A percentile compares a stretch with the other conserved stretches of the same genome.
Evolutionary conservation across 2,329 filamentous ascomycete genomes (phyloP).

Genomic region (Gnomoniopsis sp.): DNA sequence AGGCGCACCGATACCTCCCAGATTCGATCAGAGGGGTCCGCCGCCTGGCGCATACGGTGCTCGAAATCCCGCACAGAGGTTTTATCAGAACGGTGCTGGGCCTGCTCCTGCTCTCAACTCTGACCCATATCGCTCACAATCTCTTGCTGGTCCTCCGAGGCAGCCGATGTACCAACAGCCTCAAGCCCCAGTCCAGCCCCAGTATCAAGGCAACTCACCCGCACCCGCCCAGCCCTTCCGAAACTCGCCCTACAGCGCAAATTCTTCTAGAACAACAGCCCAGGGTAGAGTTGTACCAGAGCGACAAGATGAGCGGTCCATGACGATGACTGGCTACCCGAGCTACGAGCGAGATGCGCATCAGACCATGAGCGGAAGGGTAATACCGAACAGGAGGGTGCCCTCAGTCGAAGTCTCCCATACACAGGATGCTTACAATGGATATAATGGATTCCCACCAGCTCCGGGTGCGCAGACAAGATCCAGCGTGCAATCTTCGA

Average conservation of each 20-base stretch:
- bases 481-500: slow-evolving; percentile 61
- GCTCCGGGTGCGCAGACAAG: slow-evolving; percentile 53
- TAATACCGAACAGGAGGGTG: slow-evolving; percentile 72
- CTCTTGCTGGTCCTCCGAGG: slow-evolving; percentile 73
- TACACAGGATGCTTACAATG: slow-evolving; percentile 28
- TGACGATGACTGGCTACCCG: slow-evolving; percentile 81
- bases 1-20: slow-evolving; percentile 43
- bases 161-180: slow-evolving; percentile 69
- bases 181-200: slow-evolving; percentile 36
- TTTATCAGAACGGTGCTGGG: slow-evolving; percentile 56
- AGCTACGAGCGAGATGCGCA: slow-evolving; percentile 73
- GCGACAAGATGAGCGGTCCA: slow-evolving; percentile 85
- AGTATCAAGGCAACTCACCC: slow-evolving; percentile 45
- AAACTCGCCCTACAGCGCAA: slow-evolving; percentile 68
- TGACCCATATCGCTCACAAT: slow-evolving; percentile 89
- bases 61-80: slow-evolving; percentile 51
- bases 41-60: slow-evolving; percentile 42
- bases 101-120: slow-evolving; percentile 71
- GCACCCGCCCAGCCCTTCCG: slow-evolving; percentile 74
- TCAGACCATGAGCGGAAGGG: slow-evolving; percentile 89
- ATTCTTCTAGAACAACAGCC: slow-evolving; percentile 74
- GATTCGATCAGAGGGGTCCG: slow-evolving; percentile 59
- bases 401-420: slow-evolving; percentile 12
- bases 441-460: slow-evolving; percentile 37
- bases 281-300: slow-evolving; percentile 91